phyloP scores from a whole-genome alignment of 208 protist genomes.

The Wallacemonas rigidus region DNA sequence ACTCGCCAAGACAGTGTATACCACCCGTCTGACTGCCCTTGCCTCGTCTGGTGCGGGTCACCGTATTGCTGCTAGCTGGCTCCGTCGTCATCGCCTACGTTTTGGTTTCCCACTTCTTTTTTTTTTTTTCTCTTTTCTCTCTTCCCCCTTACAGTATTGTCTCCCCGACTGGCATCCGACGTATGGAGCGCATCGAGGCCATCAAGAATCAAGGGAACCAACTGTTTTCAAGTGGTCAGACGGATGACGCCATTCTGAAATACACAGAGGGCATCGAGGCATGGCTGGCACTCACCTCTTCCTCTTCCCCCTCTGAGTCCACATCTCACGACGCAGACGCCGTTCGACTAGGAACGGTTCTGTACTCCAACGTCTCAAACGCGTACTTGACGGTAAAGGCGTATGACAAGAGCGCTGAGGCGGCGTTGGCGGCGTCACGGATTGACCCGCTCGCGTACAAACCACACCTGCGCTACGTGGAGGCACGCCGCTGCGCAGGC shows the following conservation, averaged over 20 bases:
- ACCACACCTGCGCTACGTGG: conserved; percentile 67
- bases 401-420: conserved; percentile 45
- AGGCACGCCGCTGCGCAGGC: conserved; percentile 50
- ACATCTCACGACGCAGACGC: neutral
- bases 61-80: too few species aligned
- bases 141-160: neutral
- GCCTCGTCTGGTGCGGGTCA: too few species aligned
- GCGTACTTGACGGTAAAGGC: conserved; percentile 36
- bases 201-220: conserved; percentile 67
- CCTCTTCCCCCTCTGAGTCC: neutral
- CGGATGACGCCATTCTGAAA: conserved; percentile 30
- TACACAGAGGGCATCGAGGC: conserved; percentile 42
- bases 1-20: too few species aligned
- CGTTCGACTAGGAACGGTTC: conserved; percentile 31
- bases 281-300: neutral
- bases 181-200: conserved; percentile 23
- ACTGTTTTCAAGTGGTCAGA: conserved; percentile 41
- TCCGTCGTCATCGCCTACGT: too few species aligned
- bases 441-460: conserved; percentile 58
- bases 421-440: conserved; percentile 35
- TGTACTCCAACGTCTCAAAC: conserved; percentile 81
- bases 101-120: neutral
- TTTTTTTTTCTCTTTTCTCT: conserved; percentile 1
- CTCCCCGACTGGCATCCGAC: neutral
- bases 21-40: too few species aligned